A percentile compares a stretch with the other conserved stretches of the same genome.
phyloP scores from a whole-genome alignment of 768 basidiomycete genomes.

The Strobilomyces echinocephalus region DNA sequence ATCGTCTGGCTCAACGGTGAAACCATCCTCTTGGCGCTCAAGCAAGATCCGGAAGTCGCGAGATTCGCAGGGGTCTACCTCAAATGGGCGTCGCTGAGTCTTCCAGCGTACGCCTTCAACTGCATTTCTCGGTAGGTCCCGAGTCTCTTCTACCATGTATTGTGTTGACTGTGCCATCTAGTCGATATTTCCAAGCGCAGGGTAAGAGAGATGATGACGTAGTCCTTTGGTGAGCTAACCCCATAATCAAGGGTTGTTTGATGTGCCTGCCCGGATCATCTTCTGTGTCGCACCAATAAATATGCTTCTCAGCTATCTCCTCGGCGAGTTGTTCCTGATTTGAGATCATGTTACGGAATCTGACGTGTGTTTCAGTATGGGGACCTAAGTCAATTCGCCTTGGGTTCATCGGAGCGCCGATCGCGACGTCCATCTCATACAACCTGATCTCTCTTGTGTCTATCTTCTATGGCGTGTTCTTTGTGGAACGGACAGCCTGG shows the following conservation, averaged over 20 bases:
- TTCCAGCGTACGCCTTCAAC: constrained; percentile 68
- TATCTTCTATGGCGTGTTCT: constrained; percentile 58
- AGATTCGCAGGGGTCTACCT: constrained; percentile 70
- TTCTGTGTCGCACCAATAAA: constrained; percentile 81
- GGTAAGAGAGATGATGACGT: constrained; percentile 45
- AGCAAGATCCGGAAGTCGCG: constrained; percentile 81
- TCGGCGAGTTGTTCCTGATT: constrained; percentile 45
- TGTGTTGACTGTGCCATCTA: constrained; percentile 44
- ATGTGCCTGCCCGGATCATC: constrained; percentile 81
- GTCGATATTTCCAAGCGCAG: constrained; percentile 68
- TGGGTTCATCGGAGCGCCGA: constrained; percentile 89
- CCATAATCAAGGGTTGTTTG: constrained; percentile 59
- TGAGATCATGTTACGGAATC: background rate
- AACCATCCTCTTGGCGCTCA: constrained; percentile 60
- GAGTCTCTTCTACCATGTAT: constrained; percentile 30
- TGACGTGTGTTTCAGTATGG: constrained; percentile 37
- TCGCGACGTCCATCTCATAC: constrained; percentile 84
- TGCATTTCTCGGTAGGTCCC: constrained; percentile 40
- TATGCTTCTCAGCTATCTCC: constrained; percentile 71
- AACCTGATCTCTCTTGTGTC: constrained; percentile 69
- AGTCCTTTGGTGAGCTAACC: constrained; percentile 8
- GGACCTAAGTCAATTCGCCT: constrained; percentile 76
- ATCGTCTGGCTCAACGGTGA: constrained; percentile 83
- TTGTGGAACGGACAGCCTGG: constrained; percentile 75
- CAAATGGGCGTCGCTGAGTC: constrained; percentile 61